A percentile compares a stretch with the other conserved stretches of the same genome.
Evolutionary conservation across 352 stramenopile species (phyloP).

Genomic region (Globisporangium irregulare): DNA sequence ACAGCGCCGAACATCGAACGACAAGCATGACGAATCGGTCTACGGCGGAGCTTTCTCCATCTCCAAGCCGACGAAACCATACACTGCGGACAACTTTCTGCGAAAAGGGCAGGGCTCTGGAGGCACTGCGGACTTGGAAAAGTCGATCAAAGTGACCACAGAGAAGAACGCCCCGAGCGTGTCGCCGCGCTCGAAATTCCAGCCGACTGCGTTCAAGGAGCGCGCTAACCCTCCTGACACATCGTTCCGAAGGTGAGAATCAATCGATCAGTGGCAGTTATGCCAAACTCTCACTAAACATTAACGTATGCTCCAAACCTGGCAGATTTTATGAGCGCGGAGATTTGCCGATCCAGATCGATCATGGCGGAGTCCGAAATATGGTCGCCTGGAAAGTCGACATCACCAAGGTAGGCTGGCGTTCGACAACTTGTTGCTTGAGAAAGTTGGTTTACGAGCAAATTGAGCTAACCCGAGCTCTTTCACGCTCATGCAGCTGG

Average conservation of each 20-base stretch:
- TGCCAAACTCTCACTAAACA: background rate
- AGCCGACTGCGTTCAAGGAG: constrained; percentile 88
- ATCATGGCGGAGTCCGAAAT: constrained; percentile 95
- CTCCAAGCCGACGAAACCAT: constrained; percentile 80
- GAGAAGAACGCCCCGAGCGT: constrained; percentile 32
- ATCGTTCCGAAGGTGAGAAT: constrained; percentile 60
- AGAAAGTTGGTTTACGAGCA: background rate
- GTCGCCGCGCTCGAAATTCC: constrained; percentile 49
- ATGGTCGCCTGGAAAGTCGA: constrained; percentile 97
- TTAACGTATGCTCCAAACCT: background rate
- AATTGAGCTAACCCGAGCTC: background rate
- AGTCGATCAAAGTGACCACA: constrained; percentile 33
- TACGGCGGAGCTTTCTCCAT: constrained; percentile 89
- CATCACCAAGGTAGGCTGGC: constrained; percentile 79
- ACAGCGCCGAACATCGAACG: constrained; percentile 69
- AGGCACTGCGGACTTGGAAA: constrained; percentile 75
- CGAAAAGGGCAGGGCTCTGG: constrained; percentile 88
- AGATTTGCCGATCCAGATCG: constrained; percentile 96
- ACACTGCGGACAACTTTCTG: constrained; percentile 89
- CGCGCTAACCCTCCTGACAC: constrained; percentile 92
- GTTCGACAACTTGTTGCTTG: background rate
- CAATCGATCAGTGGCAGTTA: background rate
- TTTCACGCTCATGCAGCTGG: constrained; percentile 58
- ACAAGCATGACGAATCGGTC: constrained; percentile 59
- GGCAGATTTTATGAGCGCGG: constrained; percentile 90